Conservation (phyloP, 768 basidiomycete species). For the Sarcomyxa edulis region DNA sequence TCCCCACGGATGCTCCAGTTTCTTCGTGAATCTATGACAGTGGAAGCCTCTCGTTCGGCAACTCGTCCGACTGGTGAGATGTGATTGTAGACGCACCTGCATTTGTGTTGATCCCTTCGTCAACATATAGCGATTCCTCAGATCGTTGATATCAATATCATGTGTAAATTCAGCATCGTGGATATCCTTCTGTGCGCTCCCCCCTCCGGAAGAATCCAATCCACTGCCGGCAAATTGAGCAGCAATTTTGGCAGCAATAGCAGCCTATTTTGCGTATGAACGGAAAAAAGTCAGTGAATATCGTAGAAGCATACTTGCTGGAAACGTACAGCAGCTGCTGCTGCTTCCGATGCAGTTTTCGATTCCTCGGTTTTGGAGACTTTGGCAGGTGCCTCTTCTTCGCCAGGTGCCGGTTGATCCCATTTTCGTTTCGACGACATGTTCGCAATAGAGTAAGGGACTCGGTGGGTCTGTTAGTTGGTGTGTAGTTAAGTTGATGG, state of each 20-base stretch:
- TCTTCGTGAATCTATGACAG: slow-evolving; percentile 75
- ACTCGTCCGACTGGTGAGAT: neutral
- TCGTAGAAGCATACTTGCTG: neutral
- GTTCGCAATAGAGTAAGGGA: too few species aligned
- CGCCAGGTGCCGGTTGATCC: slow-evolving; percentile 62
- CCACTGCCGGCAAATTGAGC: slow-evolving; percentile 94
- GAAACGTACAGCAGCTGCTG: too few species aligned
- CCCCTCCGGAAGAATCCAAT: slow-evolving; percentile 39
- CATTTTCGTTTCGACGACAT: slow-evolving; percentile 81
- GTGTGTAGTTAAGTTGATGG: too few species aligned
- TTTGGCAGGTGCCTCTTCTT: slow-evolving; percentile 35
- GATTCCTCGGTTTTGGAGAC: slow-evolving; percentile 43
- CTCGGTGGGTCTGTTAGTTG: too few species aligned
- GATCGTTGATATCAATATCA: slow-evolving; percentile 96
- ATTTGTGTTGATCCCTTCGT: slow-evolving; percentile 91
- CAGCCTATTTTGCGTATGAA: slow-evolving; percentile 9
- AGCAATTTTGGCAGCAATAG: slow-evolving; percentile 76
- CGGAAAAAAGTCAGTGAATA: neutral
- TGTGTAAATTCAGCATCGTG: slow-evolving; percentile 80
- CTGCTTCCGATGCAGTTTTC: slow-evolving; percentile 64
- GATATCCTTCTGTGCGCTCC: slow-evolving; percentile 48
- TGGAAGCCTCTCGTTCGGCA: neutral
- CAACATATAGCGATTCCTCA: slow-evolving; percentile 89
- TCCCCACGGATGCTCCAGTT: slow-evolving; percentile 88
- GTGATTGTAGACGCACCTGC: slow-evolving; percentile 50